These are phyloP conservation scores for Nakazawaea peltata DNA, from an alignment of 805 yeast genomes.

Conservation along the genomic window DNA sequence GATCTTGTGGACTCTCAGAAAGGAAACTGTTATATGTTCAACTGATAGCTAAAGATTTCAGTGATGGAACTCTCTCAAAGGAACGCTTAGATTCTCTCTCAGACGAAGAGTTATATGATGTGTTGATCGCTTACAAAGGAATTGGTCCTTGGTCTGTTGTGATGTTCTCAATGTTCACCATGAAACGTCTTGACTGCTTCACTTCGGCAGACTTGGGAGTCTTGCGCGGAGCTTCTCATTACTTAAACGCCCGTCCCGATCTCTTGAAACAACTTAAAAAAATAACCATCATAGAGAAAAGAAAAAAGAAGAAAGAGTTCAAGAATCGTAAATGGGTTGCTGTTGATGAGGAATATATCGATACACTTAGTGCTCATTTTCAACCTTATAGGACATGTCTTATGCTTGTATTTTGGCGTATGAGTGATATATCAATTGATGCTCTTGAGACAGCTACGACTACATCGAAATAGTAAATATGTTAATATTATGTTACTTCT, in stretches of 20 bases:
- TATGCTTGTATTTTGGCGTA: constrained; percentile 70
- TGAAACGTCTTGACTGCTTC: constrained; percentile 61
- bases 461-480: too few species aligned
- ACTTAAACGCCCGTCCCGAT: constrained; percentile 46
- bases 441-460: constrained; percentile 28
- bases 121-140: constrained; percentile 53
- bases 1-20: constrained; percentile 60
- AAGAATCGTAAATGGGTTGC: constrained; percentile 60
- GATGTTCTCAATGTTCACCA: constrained; percentile 73
- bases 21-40: constrained; percentile 59
- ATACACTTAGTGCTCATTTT: constrained; percentile 47
- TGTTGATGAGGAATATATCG: constrained; percentile 49
- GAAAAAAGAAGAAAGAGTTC: constrained; percentile 29
- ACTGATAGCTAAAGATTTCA: constrained; percentile 45
- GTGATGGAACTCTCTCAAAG: constrained; percentile 26
- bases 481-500: too few species aligned
- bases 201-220: constrained; percentile 79
- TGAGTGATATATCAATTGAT: constrained; percentile 50
- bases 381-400: constrained; percentile 61
- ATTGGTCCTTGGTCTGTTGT: constrained; percentile 84
- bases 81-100: constrained; percentile 28
- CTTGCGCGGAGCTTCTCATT: constrained; percentile 69
- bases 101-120: constrained; percentile 39
- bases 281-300: constrained; percentile 26
- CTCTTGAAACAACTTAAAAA: constrained; percentile 34